A percentile compares a stretch with the other conserved stretches of the same genome.
These are phyloP conservation scores for Pseudocercospora fijiensis DNA, from an alignment of 2,329 filamentous ascomycete genomes.

Conservation along the genomic window DNA sequence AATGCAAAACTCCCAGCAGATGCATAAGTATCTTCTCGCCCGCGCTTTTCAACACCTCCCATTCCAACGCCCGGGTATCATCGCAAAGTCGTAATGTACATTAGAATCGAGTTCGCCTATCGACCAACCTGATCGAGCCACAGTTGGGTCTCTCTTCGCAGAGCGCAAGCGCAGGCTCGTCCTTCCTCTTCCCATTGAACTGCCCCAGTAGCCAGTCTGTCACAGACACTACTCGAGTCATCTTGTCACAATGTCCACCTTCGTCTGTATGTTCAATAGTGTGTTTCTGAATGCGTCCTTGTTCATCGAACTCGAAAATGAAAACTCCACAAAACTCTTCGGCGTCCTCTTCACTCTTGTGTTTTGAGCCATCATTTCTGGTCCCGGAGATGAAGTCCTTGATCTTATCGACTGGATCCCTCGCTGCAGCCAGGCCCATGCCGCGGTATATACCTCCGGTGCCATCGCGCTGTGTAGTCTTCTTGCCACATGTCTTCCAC, in stretches of 20 bases:
- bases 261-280: conserved; percentile 93
- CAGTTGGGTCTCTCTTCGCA: conserved; percentile 30
- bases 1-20: background rate
- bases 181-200: conserved; percentile 56
- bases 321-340: conserved; percentile 89
- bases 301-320: conserved; percentile 89
- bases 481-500: conserved; percentile 71
- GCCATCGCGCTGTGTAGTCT: conserved; percentile 46
- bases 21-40: background rate
- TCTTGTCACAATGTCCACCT: conserved; percentile 77
- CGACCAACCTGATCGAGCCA: conserved; percentile 22
- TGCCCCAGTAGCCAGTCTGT: conserved; percentile 93
- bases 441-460: conserved; percentile 48
- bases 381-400: conserved; percentile 55
- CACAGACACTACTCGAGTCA: conserved; percentile 80
- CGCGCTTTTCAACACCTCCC: background rate
- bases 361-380: conserved; percentile 44
- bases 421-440: conserved; percentile 34
- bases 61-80: conserved; percentile 20
- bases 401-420: conserved; percentile 55
- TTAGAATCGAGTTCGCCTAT: conserved; percentile 23
- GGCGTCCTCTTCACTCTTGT: conserved; percentile 21
- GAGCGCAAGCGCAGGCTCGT: conserved; percentile 47
- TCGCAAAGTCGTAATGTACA: conserved; percentile 16
- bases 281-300: conserved; percentile 80